Percentiles rank a stretch among this genome's conserved stretches.
These are phyloP conservation scores for Coelastrella sp. DNA, from an alignment of 139 green algal species.

Conservation along the genomic window DNA sequence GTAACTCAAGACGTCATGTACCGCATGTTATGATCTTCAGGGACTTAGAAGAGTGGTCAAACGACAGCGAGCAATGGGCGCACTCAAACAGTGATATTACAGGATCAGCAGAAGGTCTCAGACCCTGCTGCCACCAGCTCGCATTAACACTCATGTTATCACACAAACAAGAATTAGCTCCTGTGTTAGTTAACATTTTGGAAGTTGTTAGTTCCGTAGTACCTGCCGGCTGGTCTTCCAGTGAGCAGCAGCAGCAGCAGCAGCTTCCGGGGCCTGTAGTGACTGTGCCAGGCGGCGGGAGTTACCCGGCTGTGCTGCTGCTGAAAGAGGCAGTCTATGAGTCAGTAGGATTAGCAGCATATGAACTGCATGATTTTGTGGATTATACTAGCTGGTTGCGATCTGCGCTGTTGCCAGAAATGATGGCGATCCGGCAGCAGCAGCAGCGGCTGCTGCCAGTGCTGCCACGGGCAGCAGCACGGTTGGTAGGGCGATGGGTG, in stretches of 20 bases:
- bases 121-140: conserved; percentile 18
- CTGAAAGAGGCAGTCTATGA: conserved; percentile 90
- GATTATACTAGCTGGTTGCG: conserved; percentile 72
- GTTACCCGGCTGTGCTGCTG: conserved; percentile 59
- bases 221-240: neutral
- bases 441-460: conserved; percentile 40
- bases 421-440: conserved; percentile 12
- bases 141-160: neutral
- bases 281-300: conserved; percentile 3
- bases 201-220: conserved; percentile 1
- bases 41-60: conserved; percentile 31
- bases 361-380: conserved; percentile 89
- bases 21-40: neutral
- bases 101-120: neutral
- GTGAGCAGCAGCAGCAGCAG: conserved; percentile 28
- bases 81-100: conserved; percentile 8
- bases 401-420: conserved; percentile 48
- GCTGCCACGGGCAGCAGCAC: conserved; percentile 66
- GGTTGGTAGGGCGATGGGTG: conserved; percentile 74
- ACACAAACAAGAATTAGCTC: neutral
- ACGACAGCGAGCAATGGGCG: conserved; percentile 10
- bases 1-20: neutral
- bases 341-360: conserved; percentile 76
- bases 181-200: conserved; percentile 24
- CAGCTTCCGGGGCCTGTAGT: conserved; percentile 32